phyloP scores from a whole-genome alignment of 192 early-diverging fungal species.

The Funneliformis geosporum region DNA sequence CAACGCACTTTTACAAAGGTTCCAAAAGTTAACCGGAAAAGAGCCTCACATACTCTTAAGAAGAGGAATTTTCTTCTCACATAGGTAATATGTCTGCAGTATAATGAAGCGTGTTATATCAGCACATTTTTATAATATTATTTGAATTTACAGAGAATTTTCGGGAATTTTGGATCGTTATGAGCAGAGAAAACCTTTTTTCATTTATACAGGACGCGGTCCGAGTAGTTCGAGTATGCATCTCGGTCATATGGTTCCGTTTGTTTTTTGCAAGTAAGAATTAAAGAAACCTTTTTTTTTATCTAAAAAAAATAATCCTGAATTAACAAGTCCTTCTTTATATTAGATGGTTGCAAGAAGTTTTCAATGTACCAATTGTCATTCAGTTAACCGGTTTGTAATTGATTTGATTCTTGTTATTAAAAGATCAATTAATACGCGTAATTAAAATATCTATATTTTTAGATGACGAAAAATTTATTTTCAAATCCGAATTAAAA shows the following conservation, averaged over 20 bases:
- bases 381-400: constrained; percentile 82
- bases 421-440: not conserved
- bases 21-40: constrained; percentile 83
- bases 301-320: not conserved
- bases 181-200: constrained; percentile 97
- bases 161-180: constrained; percentile 80
- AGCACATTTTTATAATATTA: not conserved
- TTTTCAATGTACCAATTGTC: constrained; percentile 92
- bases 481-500: constrained; percentile 90
- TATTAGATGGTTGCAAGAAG: constrained; percentile 88
- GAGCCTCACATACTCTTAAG: constrained; percentile 82
- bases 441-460: not conserved
- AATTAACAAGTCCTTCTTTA: not conserved
- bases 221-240: constrained; percentile 93
- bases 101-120: not conserved
- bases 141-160: constrained; percentile 64
- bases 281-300: not conserved
- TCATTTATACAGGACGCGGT: constrained; percentile 96
- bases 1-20: constrained; percentile 70
- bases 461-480: constrained; percentile 97
- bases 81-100: constrained; percentile 58
- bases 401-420: not conserved
- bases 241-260: constrained; percentile 95
- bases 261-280: constrained; percentile 89
- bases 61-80: constrained; percentile 93